Conservation (phyloP, 2,329 filamentous ascomycete genomes). For the Sporothrix schenckii region DNA sequence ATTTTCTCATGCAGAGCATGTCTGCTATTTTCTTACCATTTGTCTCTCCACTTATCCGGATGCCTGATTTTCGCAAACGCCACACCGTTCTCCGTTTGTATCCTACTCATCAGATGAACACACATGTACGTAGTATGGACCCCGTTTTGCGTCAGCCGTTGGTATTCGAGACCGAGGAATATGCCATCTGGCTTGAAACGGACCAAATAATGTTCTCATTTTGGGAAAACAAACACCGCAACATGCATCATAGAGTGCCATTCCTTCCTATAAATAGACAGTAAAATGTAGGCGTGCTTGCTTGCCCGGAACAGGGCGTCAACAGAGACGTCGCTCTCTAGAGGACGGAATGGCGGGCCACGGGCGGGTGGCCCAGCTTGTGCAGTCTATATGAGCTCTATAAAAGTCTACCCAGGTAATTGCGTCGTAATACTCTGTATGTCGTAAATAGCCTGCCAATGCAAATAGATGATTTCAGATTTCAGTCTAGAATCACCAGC, state of each 20-base stretch:
- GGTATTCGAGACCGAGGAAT: too few species aligned
- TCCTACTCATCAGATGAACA: constrained; percentile 4
- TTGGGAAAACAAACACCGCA: neutral
- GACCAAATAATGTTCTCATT: too few species aligned
- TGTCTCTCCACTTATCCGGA: neutral
- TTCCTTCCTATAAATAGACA: constrained; percentile 7
- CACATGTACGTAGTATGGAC: too few species aligned
- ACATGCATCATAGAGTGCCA: neutral
- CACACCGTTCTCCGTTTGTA: neutral
- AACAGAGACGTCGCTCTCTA: neutral
- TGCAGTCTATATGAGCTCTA: neutral
- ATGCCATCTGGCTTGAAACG: too few species aligned
- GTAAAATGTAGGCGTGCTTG: neutral
- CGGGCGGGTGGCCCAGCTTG: neutral
- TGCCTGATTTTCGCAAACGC: neutral
- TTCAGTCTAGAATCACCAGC: too few species aligned
- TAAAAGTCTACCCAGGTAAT: neutral
- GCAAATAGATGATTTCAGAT: neutral
- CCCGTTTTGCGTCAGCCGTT: too few species aligned
- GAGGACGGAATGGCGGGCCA: constrained; percentile 6
- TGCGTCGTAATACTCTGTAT: too few species aligned
- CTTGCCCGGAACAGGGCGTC: neutral
- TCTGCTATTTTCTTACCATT: too few species aligned
- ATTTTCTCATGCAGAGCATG: too few species aligned
- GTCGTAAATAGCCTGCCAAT: constrained; percentile 9